Evolutionary conservation across 352 stramenopile genomes (phyloP).

Genomic region (Globisporangium radiosum): DNA sequence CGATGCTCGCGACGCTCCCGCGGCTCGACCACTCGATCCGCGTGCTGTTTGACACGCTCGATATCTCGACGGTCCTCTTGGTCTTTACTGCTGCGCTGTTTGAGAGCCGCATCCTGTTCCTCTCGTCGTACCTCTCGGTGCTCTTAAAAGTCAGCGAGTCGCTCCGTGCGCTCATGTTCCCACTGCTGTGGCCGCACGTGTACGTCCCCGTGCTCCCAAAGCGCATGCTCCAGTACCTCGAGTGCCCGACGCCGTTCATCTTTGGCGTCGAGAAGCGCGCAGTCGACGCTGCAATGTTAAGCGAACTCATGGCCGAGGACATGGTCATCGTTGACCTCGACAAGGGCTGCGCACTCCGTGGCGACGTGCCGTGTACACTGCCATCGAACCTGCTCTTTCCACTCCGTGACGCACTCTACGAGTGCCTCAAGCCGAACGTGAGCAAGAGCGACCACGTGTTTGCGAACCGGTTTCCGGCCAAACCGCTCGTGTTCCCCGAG

Average conservation of each 20-base stretch:
- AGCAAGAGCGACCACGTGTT: constrained; percentile 70
- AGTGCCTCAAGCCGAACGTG: constrained; percentile 66
- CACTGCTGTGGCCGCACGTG: constrained; percentile 82
- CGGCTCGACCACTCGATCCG: constrained; percentile 70
- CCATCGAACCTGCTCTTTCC: constrained; percentile 37
- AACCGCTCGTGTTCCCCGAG: constrained; percentile 68
- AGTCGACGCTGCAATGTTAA: constrained; percentile 46
- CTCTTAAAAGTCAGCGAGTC: constrained; percentile 79
- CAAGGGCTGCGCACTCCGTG: constrained; percentile 46
- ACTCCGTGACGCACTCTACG: constrained; percentile 47
- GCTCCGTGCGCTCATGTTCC: constrained; percentile 78
- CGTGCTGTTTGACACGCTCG: constrained; percentile 75
- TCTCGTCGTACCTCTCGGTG: constrained; percentile 76
- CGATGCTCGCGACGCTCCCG: constrained; percentile 43
- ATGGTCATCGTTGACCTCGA: constrained; percentile 72
- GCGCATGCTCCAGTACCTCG: constrained; percentile 76
- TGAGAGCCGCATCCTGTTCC: constrained; percentile 75
- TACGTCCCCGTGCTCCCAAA: constrained; percentile 77
- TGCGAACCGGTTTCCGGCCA: constrained; percentile 55
- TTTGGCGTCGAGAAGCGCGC: constrained; percentile 68
- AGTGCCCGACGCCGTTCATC: constrained; percentile 84
- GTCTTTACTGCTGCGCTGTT: constrained; percentile 75
- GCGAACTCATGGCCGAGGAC: constrained; percentile 46
- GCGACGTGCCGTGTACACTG: constrained; percentile 44
- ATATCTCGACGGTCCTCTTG: constrained; percentile 63